phyloP scores from a whole-genome alignment of 2,329 filamentous ascomycete genomes.

The Scleromitrula shiraiana region DNA sequence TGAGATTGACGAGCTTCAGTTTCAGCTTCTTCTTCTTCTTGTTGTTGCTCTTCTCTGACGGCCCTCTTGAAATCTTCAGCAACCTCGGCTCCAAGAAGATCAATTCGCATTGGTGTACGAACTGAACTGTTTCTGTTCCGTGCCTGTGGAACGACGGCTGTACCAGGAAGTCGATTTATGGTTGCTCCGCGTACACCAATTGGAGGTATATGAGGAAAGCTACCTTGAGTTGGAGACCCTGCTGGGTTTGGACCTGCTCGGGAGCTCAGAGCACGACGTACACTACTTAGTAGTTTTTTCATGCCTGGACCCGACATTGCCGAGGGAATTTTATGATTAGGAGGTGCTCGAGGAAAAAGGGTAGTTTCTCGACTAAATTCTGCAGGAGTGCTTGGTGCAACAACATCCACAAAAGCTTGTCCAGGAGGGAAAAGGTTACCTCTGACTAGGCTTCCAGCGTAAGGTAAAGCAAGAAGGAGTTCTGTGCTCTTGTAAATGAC shows the following conservation, averaged over 20 bases:
- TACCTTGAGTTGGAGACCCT: slow-evolving; percentile 31
- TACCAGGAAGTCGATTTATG: slow-evolving; percentile 51
- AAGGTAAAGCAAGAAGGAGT: slow-evolving; percentile 54
- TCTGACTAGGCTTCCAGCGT: slow-evolving; percentile 77
- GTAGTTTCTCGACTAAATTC: slow-evolving; percentile 46
- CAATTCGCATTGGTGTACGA: slow-evolving; percentile 59
- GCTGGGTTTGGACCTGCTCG: slow-evolving; percentile 18
- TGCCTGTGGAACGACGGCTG: slow-evolving; percentile 51
- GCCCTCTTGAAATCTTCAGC: slow-evolving; percentile 73
- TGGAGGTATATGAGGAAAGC: slow-evolving; percentile 28
- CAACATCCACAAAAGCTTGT: slow-evolving; percentile 68
- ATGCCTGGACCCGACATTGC: slow-evolving; percentile 67
- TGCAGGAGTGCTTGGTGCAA: slow-evolving; percentile 42
- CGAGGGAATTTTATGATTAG: slow-evolving; percentile 41
- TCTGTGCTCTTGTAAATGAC: slow-evolving; percentile 46
- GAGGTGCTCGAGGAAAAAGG: slow-evolving; percentile 34
- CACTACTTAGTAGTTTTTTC: slow-evolving; percentile 77
- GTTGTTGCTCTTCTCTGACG: slow-evolving; percentile 62
- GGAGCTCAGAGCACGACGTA: slow-evolving; percentile 72
- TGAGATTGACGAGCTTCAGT: slow-evolving; percentile 21
- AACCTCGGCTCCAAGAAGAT: slow-evolving; percentile 71
- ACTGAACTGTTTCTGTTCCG: slow-evolving; percentile 36
- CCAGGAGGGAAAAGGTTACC: slow-evolving; percentile 78
- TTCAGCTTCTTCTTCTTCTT: slow-evolving; percentile 37
- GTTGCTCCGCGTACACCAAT: slow-evolving; percentile 37